Evolutionary conservation across 768 basidiomycete species (phyloP).

Genomic region (Epithele typhae): DNA sequence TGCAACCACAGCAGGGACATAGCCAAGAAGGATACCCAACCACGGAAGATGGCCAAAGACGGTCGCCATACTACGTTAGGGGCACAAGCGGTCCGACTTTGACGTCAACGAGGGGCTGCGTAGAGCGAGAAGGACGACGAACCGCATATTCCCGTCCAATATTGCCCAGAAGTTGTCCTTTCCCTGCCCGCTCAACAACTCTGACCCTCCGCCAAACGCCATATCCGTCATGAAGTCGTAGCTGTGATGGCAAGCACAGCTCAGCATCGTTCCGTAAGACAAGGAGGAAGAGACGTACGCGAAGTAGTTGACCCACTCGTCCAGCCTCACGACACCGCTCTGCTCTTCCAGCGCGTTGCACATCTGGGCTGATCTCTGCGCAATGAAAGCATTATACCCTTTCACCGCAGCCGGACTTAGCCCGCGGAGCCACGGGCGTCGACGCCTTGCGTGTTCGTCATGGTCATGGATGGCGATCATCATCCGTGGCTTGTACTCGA

Average conservation of each 20-base stretch:
- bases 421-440: constrained; percentile 45
- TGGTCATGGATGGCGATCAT: constrained; percentile 1
- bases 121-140: background rate
- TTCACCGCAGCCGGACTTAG: constrained; percentile 42
- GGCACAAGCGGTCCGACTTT: too few relatives aligned
- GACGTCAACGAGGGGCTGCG: background rate
- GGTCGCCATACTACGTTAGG: background rate
- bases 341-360: constrained; percentile 31
- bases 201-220: constrained; percentile 16
- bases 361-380: constrained; percentile 34
- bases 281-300: constrained; percentile 26
- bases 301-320: constrained; percentile 36
- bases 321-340: constrained; percentile 26
- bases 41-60: constrained; percentile 1
- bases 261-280: background rate
- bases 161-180: background rate
- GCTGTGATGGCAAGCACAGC: constrained; percentile 14
- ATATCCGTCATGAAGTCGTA: constrained; percentile 42
- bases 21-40: background rate
- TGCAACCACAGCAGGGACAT: background rate
- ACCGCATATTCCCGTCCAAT: background rate
- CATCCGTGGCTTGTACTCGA: constrained; percentile 26
- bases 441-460: constrained; percentile 39
- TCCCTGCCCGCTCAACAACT: background rate
- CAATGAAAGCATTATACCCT: constrained; percentile 39